These are phyloP conservation scores for Beauveria australis DNA, from an alignment of 2,329 filamentous ascomycete genomes.

Conservation along the genomic window DNA sequence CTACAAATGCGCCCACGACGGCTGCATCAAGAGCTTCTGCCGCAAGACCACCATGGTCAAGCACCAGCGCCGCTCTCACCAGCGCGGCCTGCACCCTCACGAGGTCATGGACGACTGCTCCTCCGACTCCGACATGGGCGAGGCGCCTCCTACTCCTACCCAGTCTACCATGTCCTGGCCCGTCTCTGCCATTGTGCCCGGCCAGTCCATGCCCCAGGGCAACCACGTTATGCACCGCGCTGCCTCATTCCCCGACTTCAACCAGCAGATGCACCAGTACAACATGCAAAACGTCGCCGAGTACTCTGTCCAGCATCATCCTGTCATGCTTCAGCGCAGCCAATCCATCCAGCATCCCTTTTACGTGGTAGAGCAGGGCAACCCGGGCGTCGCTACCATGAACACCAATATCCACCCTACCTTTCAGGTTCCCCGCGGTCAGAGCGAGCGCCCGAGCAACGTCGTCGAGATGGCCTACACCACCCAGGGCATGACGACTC, in stretches of 20 bases:
- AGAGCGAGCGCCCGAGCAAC: constrained; percentile 32
- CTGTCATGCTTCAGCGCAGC: constrained; percentile 38
- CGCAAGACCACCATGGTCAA: constrained; percentile 66
- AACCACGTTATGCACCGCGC: constrained; percentile 38
- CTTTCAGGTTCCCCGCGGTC: constrained; percentile 45
- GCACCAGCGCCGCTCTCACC: constrained; percentile 54
- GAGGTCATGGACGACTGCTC: constrained; percentile 46
- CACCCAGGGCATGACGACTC: constrained; percentile 37
- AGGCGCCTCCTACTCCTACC: constrained; percentile 50
- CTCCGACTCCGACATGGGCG: constrained; percentile 49
- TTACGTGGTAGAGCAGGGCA: constrained; percentile 54
- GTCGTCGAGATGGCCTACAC: constrained; percentile 42
- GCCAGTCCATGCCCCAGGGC: constrained; percentile 28
- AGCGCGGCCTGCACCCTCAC: constrained; percentile 47
- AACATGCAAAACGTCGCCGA: constrained; percentile 34
- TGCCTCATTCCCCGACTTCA: constrained; percentile 48
- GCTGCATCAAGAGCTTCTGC: constrained; percentile 62
- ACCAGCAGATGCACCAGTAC: constrained; percentile 38
- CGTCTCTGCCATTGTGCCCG: constrained; percentile 31
- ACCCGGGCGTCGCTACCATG: constrained; percentile 55
- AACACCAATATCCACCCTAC: constrained; percentile 43
- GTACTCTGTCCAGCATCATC: constrained; percentile 29
- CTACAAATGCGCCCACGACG: constrained; percentile 53
- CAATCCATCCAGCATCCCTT: constrained; percentile 38
- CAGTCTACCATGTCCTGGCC: constrained; percentile 46